Evolutionary conservation across 352 stramenopile genomes (phyloP), one percentile per base, ranked within the genome.

Genomic region (Phytophthora nicotianae): DNA sequence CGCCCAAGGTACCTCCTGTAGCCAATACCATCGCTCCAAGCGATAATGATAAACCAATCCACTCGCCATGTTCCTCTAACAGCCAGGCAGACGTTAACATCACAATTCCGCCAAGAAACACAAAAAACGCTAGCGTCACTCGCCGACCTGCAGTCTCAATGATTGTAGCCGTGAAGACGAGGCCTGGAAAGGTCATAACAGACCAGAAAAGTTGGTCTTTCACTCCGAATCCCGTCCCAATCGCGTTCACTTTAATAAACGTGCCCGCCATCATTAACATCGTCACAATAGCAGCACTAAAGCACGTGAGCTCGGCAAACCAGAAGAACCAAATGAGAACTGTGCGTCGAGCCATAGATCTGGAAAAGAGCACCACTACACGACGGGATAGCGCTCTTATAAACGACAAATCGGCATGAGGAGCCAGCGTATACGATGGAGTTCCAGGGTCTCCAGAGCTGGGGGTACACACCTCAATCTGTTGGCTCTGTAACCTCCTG

Each of bases 281-380:
- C 10, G 64, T 68, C 23, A 68, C 50, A 10, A 79, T 50, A 0
- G 64, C 53, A 8, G 64, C 58, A 14, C 61, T 68, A 11, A 77
- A 58, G 9, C 58, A 60, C 14, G 43, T 53, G 1, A 61, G 37
- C 29, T 70, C 24, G 8, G 56, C 48, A 23, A 81, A 71, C 76
- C 74, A 83, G 27, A 78, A 62, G 40, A 75, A 40, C 77, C 79
- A 89, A 50, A 87, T 76, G 41, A 79, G 43, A 20, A 68, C 26
- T 19, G 81, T 86, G 20, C 74, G 73, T 9, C 42, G 7, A 24
- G 72, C 58, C 41, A 88, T 77, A 11, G 70, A 61, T 21, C 51
- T 43, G 13, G 71, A 75, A 50, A 78, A 77, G 7, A 88, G 72
- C 53, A 80, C 65, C 16, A 77, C 70, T 19, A 68, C 59, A 13